Conservation (phyloP, 2,329 filamentous ascomycete genomes). For the Penicillium sp. region DNA sequence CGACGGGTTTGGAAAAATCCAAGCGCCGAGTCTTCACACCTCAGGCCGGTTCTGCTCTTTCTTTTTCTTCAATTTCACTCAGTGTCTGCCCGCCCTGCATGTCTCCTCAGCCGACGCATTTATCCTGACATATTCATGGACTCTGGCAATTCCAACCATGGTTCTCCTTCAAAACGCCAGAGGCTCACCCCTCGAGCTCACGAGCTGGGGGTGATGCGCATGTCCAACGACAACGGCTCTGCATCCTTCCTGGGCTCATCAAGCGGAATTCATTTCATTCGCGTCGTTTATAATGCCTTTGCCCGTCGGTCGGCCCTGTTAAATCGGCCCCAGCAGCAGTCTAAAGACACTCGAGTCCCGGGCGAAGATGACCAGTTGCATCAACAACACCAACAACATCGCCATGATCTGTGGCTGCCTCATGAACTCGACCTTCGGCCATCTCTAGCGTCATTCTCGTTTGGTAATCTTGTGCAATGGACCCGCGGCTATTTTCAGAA, state of each 20-base stretch:
- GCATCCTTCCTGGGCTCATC: conserved; percentile 63
- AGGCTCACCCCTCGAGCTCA: conserved; percentile 36
- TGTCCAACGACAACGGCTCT: conserved; percentile 51
- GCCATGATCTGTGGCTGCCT: conserved; percentile 27
- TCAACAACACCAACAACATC: conserved; percentile 25
- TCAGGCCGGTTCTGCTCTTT: not conserved
- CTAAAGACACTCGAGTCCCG: conserved; percentile 54
- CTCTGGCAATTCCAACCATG: conserved; percentile 13
- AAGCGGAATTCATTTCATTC: conserved; percentile 65
- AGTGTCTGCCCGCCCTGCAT: not conserved
- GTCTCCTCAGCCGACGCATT: not conserved
- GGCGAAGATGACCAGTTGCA: conserved; percentile 60
- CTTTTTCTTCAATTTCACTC: not conserved
- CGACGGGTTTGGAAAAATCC: conserved; percentile 14
- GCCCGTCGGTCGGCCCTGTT: conserved; percentile 40
- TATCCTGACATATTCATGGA: conserved; percentile 11
- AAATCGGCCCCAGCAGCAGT: conserved; percentile 33
- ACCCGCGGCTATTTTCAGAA: conserved; percentile 60
- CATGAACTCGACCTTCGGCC: conserved; percentile 38
- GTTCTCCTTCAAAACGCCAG: conserved; percentile 33
- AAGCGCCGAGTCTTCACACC: conserved; percentile 8
- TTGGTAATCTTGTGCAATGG: conserved; percentile 57
- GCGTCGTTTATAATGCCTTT: conserved; percentile 59
- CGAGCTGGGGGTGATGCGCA: conserved; percentile 59
- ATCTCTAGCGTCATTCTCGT: conserved; percentile 49